Evolutionary conservation across 345 rosid species (phyloP).

Genomic region (Eucalyptus microcorys): DNA sequence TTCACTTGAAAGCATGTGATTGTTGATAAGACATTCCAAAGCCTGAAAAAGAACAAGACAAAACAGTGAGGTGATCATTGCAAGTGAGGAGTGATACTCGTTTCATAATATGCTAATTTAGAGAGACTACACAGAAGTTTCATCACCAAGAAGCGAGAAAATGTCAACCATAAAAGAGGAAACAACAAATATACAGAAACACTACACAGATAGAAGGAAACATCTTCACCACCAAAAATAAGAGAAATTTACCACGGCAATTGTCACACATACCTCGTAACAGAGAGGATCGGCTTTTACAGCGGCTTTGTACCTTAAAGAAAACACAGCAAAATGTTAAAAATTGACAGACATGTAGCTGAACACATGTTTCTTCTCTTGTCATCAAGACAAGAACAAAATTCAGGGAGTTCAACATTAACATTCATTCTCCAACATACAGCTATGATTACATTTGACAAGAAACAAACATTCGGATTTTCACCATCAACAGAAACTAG

Average conservation of each 20-base stretch:
- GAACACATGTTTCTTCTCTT: neutral
- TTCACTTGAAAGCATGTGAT: conserved; percentile 90
- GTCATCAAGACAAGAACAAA: neutral
- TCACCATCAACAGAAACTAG: neutral
- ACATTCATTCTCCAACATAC: neutral
- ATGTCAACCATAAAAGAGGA: neutral
- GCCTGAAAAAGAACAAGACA: conserved; percentile 36
- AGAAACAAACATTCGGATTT: neutral
- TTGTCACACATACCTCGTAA: conserved; percentile 57
- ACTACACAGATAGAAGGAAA: neutral
- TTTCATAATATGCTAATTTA: neutral
- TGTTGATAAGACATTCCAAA: conserved; percentile 86
- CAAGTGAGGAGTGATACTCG: neutral
- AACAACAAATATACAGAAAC: neutral
- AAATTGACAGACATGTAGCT: neutral
- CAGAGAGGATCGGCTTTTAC: conserved; percentile 95
- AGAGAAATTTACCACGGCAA: neutral
- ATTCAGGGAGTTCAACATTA: neutral
- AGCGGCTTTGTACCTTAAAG: conserved; percentile 89
- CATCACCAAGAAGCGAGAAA: neutral
- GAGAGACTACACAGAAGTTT: neutral
- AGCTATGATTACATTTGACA: neutral
- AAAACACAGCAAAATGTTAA: neutral
- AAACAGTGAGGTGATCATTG: neutral
- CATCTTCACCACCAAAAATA: neutral